These are phyloP conservation scores for Cercospora sesami DNA, from an alignment of 2,329 filamentous ascomycete species.

Conservation along the genomic window DNA sequence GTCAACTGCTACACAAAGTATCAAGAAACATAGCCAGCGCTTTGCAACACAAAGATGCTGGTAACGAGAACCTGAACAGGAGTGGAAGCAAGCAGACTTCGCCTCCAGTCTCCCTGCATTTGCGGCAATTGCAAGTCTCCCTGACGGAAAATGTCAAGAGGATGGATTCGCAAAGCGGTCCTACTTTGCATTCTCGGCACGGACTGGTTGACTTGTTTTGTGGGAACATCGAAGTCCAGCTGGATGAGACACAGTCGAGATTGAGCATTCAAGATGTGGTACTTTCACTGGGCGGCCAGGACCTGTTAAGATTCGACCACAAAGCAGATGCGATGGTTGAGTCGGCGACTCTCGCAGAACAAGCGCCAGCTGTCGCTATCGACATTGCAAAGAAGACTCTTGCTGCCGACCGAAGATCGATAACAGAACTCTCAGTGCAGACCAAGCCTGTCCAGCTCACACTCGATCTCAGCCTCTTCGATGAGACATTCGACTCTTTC, in stretches of 20 bases:
- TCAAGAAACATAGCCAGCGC: background rate
- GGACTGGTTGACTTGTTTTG: constrained; percentile 18
- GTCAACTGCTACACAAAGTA: background rate
- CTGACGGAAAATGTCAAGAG: constrained; percentile 8
- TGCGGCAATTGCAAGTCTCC: constrained; percentile 10
- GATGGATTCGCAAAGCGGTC: background rate
- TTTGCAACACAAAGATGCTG: background rate
- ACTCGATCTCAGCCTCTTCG: constrained; percentile 75
- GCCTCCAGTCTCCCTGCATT: constrained; percentile 3
- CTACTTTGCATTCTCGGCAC: background rate
- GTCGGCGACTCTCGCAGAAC: constrained; percentile 24
- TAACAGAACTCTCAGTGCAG: constrained; percentile 58
- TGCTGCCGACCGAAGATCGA: constrained; percentile 26
- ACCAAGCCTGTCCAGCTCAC: constrained; percentile 75
- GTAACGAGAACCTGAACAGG: background rate
- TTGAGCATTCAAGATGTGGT: constrained; percentile 18
- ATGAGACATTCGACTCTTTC: constrained; percentile 85
- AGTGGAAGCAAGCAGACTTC: background rate
- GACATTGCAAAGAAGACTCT: constrained; percentile 23
- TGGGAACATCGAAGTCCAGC: background rate
- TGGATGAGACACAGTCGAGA: background rate
- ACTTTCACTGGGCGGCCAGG: constrained; percentile 29
- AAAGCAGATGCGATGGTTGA: constrained; percentile 11
- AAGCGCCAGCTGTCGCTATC: constrained; percentile 30
- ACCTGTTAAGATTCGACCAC: constrained; percentile 31